Base-by-base conservation (phyloP, 1,139 yeast species). In the Eremothecium sinecaudum region DNA sequence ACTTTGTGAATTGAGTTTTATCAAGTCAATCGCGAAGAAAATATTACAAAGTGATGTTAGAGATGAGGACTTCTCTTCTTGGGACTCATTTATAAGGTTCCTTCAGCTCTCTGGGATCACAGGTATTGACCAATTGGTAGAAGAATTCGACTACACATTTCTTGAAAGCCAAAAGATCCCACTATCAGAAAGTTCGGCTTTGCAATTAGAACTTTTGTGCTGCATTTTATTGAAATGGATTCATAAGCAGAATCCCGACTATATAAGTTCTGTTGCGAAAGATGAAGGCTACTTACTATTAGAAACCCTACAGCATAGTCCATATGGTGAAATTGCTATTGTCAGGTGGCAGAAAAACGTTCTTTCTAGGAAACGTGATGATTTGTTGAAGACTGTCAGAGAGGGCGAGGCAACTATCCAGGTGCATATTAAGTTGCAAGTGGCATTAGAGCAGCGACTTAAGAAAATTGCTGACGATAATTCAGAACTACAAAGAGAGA, bases 21-120 rank as follows among this genome's bases (percentile, higher is more conserved):
- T 27, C 14, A 27, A 18, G 21, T 4, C 14, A 11, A n/a, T 27
- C 10, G 14, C 17, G 4, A 10, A 3, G n/a, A 27, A 14, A 27
- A 5, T 27, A 16, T 5, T 5, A 4, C 30, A 27, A n/a, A 17
- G 17, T n/a, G 3, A 4, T 9, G 11, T 27, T 14, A 7, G 17
- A 10, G 30, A 27, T 17, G 15, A 17, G 4, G 30, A 27, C 30
- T 27, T 27, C 21, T 19, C 30, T 10, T 27, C 30, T 9, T 27
- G 30, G 30, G 14, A 16, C n/a, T n/a, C 30, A 10, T 27, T 27
- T 14, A 17, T 4, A 10, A 27, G 8, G 21, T 27, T 16, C 14
- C 14, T 27, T n/a, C 4, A 7, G 21, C 9, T 4, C 11, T 5
- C 10, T 4, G 30, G 21, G 9, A n/a, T 18, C 17, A 4, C 30